Conservation (phyloP, 1,284 basidiomycete species). For the Ustilago sp. region DNA sequence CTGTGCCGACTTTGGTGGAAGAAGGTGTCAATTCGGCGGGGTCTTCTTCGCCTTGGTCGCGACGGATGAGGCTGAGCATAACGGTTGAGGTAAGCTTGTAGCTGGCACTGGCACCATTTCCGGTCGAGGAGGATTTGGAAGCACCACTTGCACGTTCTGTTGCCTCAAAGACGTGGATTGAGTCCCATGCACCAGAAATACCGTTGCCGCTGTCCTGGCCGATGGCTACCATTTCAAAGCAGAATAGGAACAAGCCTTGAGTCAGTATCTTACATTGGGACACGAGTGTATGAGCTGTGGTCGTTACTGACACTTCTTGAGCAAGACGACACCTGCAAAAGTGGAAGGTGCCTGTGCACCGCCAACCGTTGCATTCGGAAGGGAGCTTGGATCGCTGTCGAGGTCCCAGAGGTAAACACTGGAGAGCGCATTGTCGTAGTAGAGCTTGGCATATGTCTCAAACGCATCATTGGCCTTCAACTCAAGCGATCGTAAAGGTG, state of each 20-base stretch:
- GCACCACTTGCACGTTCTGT: conserved; percentile 75
- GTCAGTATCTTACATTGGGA: background rate
- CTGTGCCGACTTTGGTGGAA: conserved; percentile 75
- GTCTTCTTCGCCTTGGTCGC: conserved; percentile 71
- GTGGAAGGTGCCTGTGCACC: conserved; percentile 72
- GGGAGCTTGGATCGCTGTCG: conserved; percentile 75
- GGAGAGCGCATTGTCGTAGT: conserved; percentile 96
- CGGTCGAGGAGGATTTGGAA: conserved; percentile 26
- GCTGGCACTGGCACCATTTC: conserved; percentile 81
- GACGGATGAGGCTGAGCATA: conserved; percentile 90
- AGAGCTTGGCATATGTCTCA: conserved; percentile 97
- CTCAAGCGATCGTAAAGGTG: conserved; percentile 89
- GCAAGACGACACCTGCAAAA: conserved; percentile 94
- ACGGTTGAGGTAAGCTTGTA: conserved; percentile 98
- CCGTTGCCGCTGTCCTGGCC: conserved; percentile 51
- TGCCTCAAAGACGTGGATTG: conserved; percentile 96
- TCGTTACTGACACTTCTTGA: conserved; percentile 86
- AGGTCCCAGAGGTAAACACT: conserved; percentile 98
- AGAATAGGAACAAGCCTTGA: background rate
- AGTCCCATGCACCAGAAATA: conserved; percentile 87
- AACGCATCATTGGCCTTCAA: conserved; percentile 94
- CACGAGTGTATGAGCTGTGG: background rate
- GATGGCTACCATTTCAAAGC: conserved; percentile 22
- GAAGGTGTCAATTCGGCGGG: conserved; percentile 27
- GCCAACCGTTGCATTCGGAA: conserved; percentile 28